A percentile compares a stretch with the other conserved stretches of the same genome.
These are phyloP conservation scores for Colletotrichum musae DNA, from an alignment of 2,329 filamentous ascomycete genomes.

Conservation along the genomic window DNA sequence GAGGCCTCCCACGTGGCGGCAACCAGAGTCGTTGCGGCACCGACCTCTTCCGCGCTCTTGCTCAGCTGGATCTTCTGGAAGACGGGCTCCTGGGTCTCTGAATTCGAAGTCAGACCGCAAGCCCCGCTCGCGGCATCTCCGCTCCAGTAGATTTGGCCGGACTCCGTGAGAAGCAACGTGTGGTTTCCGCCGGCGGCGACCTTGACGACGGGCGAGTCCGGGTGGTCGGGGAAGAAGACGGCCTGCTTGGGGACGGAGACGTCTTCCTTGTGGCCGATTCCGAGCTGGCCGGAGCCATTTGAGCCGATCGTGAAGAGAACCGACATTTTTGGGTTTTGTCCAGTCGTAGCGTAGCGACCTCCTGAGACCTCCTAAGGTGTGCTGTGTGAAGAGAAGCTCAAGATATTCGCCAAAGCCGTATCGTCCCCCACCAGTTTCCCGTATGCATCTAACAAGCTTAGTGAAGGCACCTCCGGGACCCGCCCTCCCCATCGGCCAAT, in stretches of 20 bases:
- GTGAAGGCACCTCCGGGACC: not conserved
- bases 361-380: not conserved
- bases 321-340: constrained; percentile 55
- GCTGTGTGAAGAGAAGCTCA: not conserved
- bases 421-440: constrained; percentile 38
- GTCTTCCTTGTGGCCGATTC: constrained; percentile 79
- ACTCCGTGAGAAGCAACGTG: constrained; percentile 78
- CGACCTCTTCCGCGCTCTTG: constrained; percentile 44
- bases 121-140: constrained; percentile 72
- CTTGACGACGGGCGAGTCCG: constrained; percentile 53
- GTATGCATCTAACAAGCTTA: constrained; percentile 30
- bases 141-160: constrained; percentile 74
- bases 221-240: constrained; percentile 64
- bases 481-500: constrained; percentile 30
- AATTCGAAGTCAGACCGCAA: constrained; percentile 60
- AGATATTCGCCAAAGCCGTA: constrained; percentile 26
- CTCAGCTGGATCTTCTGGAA: constrained; percentile 58
- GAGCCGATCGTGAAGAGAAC: constrained; percentile 79
- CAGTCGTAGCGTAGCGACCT: not conserved
- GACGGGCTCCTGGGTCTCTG: constrained; percentile 49
- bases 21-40: constrained; percentile 57
- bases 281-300: constrained; percentile 83
- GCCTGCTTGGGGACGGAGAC: constrained; percentile 76
- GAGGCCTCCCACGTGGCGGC: constrained; percentile 87
- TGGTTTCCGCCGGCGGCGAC: constrained; percentile 85